Evolutionary conservation across 345 rosid species (phyloP), one percentile per base, ranked within the genome.

Genomic region (Acer yangbiense): DNA sequence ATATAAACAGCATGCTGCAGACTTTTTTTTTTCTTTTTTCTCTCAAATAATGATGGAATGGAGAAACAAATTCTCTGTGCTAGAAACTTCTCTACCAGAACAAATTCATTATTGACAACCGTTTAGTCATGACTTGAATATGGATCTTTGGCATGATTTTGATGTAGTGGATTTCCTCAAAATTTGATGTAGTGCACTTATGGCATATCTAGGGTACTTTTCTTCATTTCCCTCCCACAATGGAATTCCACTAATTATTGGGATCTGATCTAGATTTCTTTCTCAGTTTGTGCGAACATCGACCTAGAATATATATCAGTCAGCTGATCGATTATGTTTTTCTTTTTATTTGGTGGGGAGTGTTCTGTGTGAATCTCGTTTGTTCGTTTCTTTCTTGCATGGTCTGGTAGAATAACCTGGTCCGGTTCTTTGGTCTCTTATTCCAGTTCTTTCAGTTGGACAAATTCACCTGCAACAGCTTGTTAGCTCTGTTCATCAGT

Each of bases 1-100:
- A 25, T 27, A 4, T 13, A 65, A 32, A 43, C 13, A 23, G 65
- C 52, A 57, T 57, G 65, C 29, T 23, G 23, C 6, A 8, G 64
- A 9, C 18, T 18, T 55, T 10, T 44, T 68, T n/a, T 43, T 16
- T 29, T 29, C 2, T 32, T 32, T 4, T 32, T 35, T 29, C 2
- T 29, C 3, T 35, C 23, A 46, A 20, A 7, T 23, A 70, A 25
- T 25, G 21, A 16, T 11, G 58, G 43, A 70, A 70, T 25, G 39
- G 27, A 46, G 57, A 69, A 23, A 11, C 60, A 46, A 69, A 50
- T 57, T 55, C 57, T 69, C n/a, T 68, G 43, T 68, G 23, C 41
- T 23, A 8, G 32, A 44, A 48, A 18, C 32, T 68, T 50, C 61
- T 48, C 55, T 50, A 69, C 21, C 43, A 2, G 62, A 50, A 70